These are phyloP conservation scores for Geotrichum macrosporum DNA, from an alignment of 1,139 yeast genomes.

Conservation along the genomic window DNA sequence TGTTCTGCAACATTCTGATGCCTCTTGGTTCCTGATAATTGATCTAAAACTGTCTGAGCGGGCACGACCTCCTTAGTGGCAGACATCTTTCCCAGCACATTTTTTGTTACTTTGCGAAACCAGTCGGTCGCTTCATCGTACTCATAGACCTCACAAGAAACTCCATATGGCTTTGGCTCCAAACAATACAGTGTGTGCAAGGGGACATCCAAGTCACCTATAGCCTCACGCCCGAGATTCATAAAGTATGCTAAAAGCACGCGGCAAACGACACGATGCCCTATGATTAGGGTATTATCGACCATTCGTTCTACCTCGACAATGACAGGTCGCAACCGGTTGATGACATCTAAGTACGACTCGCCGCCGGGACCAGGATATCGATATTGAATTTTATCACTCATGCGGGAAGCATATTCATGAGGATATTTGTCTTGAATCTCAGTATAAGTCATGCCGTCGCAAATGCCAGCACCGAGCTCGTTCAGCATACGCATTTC, in stretches of 20 bases:
- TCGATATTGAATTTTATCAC: conserved; percentile 73
- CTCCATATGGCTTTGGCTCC: conserved; percentile 93
- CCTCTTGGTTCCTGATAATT: too few species aligned
- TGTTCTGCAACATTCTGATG: too few species aligned
- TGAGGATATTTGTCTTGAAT: conserved; percentile 66
- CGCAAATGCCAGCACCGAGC: conserved; percentile 86
- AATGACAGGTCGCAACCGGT: conserved; percentile 81
- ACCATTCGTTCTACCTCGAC: conserved; percentile 90
- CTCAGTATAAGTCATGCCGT: conserved; percentile 85
- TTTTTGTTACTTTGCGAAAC: conserved; percentile 60
- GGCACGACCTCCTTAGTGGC: too few species aligned
- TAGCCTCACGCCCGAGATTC: conserved; percentile 75
- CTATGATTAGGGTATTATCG: conserved; percentile 75
- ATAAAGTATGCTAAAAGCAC: conserved; percentile 83
- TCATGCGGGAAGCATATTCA: conserved; percentile 71
- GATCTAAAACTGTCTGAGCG: too few species aligned
- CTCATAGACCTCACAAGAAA: conserved; percentile 84
- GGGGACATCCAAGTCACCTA: conserved; percentile 90
- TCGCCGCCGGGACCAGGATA: conserved; percentile 99
- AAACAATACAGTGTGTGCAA: conserved; percentile 82
- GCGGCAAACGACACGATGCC: conserved; percentile 88
- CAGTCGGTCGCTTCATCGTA: conserved; percentile 74
- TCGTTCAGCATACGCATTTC: conserved; percentile 93
- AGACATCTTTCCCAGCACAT: too few species aligned
- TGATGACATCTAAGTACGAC: conserved; percentile 87